These are phyloP conservation scores for Russula earlei DNA, from an alignment of 768 basidiomycete genomes.

Conservation along the genomic window DNA sequence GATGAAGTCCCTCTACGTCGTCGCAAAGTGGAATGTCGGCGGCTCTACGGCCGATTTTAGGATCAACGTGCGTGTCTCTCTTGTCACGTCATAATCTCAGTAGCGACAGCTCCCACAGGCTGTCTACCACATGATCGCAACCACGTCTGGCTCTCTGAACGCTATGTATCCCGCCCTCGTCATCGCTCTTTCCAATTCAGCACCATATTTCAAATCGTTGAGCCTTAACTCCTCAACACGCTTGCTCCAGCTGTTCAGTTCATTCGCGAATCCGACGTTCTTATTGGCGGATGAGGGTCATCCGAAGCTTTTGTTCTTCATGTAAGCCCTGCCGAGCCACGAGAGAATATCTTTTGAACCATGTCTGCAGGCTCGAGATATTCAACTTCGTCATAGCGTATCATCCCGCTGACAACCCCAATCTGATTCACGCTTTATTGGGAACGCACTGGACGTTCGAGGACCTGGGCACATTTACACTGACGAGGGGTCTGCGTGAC, in stretches of 20 bases:
- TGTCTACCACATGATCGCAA: slow-evolving; percentile 83
- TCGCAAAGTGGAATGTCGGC: slow-evolving; percentile 64
- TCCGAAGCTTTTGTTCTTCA: slow-evolving; percentile 85
- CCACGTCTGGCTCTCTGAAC: slow-evolving; percentile 71
- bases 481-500: slow-evolving; percentile 77
- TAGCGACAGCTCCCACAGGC: slow-evolving; percentile 34
- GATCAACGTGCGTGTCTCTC: slow-evolving; percentile 53
- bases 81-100: neutral
- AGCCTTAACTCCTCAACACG: slow-evolving; percentile 74
- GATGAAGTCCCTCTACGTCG: slow-evolving; percentile 48
- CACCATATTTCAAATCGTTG: slow-evolving; percentile 78
- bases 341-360: neutral
- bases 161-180: slow-evolving; percentile 89
- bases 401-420: slow-evolving; percentile 75
- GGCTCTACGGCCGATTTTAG: slow-evolving; percentile 82
- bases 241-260: slow-evolving; percentile 80
- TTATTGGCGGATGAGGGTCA: slow-evolving; percentile 91
- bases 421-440: slow-evolving; percentile 78
- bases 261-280: slow-evolving; percentile 85
- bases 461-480: slow-evolving; percentile 84
- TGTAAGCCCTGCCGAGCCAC: slow-evolving; percentile 37
- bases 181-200: slow-evolving; percentile 80
- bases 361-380: slow-evolving; percentile 61
- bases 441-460: slow-evolving; percentile 80
- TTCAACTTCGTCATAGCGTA: slow-evolving; percentile 81